phyloP scores from a whole-genome alignment of 2,329 filamentous ascomycete species.

The Calonectria henricotiae region DNA sequence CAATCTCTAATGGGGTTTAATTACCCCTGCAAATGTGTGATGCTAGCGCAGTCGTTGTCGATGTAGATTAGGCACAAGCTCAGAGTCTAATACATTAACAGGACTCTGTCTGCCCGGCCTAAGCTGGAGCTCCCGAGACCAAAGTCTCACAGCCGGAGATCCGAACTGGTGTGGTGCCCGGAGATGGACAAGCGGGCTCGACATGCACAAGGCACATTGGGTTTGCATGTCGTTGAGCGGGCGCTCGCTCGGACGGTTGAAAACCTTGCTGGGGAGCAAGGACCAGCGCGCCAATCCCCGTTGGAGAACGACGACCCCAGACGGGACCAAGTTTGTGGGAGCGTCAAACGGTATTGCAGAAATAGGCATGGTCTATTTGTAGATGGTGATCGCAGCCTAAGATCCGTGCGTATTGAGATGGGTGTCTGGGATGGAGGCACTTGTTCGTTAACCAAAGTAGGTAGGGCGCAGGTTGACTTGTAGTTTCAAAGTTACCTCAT shows the following conservation, averaged over 20 bases:
- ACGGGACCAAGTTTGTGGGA: slow-evolving; percentile 40
- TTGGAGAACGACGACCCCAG: slow-evolving; percentile 38
- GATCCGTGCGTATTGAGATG: slow-evolving; percentile 42
- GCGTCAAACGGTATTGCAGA: slow-evolving; percentile 33
- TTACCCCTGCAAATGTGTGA: slow-evolving; percentile 36
- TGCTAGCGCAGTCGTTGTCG: slow-evolving; percentile 39
- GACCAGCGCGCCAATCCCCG: slow-evolving; percentile 42
- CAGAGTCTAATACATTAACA: slow-evolving; percentile 19
- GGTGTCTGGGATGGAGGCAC: slow-evolving; percentile 24
- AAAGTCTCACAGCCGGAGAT: slow-evolving; percentile 23
- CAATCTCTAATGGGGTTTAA: background rate
- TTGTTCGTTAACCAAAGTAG: slow-evolving; percentile 17
- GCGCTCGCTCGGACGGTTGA: slow-evolving; percentile 36
- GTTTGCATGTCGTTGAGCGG: slow-evolving; percentile 36
- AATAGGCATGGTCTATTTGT: slow-evolving; percentile 34
- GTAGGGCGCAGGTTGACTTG: slow-evolving; percentile 36
- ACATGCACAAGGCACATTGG: slow-evolving; percentile 38
- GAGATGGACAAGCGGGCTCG: slow-evolving; percentile 32
- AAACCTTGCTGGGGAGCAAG: slow-evolving; percentile 43
- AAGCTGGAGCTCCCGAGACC: slow-evolving; percentile 25
- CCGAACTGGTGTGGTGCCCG: slow-evolving; percentile 47
- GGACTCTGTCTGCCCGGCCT: slow-evolving; percentile 5
- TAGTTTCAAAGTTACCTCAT: slow-evolving; percentile 32
- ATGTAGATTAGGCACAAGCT: slow-evolving; percentile 35
- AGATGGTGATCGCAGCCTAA: slow-evolving; percentile 27